A percentile compares a stretch with the other conserved stretches of the same genome.
Evolutionary conservation across 2,329 filamentous ascomycete genomes (phyloP).

Genomic region (Westerdykella sp.): DNA sequence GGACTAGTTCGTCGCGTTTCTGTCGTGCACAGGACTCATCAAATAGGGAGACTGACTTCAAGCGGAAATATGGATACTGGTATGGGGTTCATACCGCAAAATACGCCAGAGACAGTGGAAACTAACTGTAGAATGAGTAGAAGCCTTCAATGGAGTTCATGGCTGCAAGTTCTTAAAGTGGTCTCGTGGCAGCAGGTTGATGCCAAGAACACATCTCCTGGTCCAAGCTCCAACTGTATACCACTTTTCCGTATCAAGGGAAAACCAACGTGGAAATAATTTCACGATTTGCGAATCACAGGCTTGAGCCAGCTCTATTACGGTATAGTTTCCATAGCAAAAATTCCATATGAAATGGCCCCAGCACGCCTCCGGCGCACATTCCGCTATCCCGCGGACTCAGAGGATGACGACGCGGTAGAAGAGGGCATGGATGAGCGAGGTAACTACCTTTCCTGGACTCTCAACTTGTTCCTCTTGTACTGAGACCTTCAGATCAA

Average conservation of each 20-base stretch:
- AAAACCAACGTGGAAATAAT: no score
- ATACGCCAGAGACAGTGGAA: no score
- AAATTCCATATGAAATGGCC: conserved; percentile 34
- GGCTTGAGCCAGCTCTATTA: no score
- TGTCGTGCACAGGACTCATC: no score
- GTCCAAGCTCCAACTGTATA: not conserved
- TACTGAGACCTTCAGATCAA: conserved; percentile 21
- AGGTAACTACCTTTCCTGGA: conserved; percentile 42
- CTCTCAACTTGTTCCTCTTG: not conserved
- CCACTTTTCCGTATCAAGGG: no score
- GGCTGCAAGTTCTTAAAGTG: no score
- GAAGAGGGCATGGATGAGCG: conserved; percentile 68
- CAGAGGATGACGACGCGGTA: conserved; percentile 48
- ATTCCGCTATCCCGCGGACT: conserved; percentile 64
- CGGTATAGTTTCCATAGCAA: not conserved
- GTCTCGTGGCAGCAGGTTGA: not conserved
- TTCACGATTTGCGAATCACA: not conserved
- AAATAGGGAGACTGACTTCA: no score
- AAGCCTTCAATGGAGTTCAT: no score
- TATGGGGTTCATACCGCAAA: no score
- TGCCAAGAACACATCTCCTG: not conserved
- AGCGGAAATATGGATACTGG: no score
- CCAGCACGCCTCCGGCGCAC: conserved; percentile 65
- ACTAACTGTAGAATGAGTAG: no score
- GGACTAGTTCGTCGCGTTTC: no score